Conservation (phyloP, 2,329 filamentous ascomycete species). For the Cladosporium oxysporum region DNA sequence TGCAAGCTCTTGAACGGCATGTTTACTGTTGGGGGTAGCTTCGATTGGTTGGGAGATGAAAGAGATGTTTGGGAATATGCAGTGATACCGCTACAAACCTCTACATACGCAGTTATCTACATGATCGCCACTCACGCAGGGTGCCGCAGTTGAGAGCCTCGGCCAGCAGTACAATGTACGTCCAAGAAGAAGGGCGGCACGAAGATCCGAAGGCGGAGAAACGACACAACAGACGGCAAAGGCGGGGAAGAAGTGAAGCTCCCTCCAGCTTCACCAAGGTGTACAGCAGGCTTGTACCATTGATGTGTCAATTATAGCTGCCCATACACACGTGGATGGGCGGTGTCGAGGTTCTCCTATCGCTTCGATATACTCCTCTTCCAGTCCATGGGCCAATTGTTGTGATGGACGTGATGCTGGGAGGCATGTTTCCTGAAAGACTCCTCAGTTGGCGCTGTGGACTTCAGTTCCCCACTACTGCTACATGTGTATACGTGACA, state of each 20-base stretch:
- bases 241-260: conserved; percentile 8
- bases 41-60: background rate
- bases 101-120: background rate
- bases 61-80: background rate
- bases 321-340: background rate
- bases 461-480: background rate
- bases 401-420: background rate
- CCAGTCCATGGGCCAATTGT: background rate
- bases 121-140: conserved; percentile 1
- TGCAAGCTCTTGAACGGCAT: conserved; percentile 32
- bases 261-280: background rate
- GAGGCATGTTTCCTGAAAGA: background rate
- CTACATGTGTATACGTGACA: background rate
- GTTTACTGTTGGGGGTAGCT: background rate
- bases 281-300: background rate
- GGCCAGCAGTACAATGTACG: background rate
- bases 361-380: no score
- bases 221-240: background rate
- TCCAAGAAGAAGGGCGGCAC: background rate
- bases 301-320: background rate
- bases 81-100: background rate
- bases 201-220: background rate
- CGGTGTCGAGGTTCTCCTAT: background rate
- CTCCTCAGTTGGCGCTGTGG: background rate
- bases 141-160: conserved; percentile 20